These are phyloP conservation scores for Coniferiporia sulphurascens DNA, from an alignment of 1,284 basidiomycete species.

Conservation along the genomic window DNA sequence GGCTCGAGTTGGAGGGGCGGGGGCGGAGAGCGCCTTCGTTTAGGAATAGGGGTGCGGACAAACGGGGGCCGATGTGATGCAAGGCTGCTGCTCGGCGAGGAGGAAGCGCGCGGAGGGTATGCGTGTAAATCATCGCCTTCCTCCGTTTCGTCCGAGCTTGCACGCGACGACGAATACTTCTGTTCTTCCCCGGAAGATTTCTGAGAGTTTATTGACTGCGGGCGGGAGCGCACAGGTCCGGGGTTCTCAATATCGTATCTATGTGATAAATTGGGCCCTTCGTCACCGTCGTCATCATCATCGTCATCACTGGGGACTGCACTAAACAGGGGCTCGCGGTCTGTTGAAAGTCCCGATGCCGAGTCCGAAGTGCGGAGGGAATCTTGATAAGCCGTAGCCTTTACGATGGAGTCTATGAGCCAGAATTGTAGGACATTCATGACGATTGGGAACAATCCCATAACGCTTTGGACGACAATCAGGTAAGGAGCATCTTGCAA, in stretches of 20 bases:
- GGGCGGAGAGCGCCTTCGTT: conserved; percentile 25
- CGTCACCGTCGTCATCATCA: conserved; percentile 57
- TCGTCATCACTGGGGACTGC: conserved; percentile 32
- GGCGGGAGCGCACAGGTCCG: conserved; percentile 32
- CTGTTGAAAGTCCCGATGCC: conserved; percentile 28
- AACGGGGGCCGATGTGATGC: background rate
- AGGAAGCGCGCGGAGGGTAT: conserved; percentile 17
- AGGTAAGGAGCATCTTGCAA: conserved; percentile 8
- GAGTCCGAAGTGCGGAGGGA: too few species aligned
- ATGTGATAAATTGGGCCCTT: conserved; percentile 21
- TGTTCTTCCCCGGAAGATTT: conserved; percentile 26
- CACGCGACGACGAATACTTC: conserved; percentile 25
- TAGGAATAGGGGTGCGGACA: background rate
- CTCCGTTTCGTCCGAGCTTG: conserved; percentile 3
- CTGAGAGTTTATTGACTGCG: conserved; percentile 24
- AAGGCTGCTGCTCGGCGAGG: conserved; percentile 4
- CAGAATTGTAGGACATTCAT: conserved; percentile 93
- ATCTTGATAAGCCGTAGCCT: conserved; percentile 45
- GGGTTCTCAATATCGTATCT: conserved; percentile 44
- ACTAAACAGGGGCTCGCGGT: conserved; percentile 55
- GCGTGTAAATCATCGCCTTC: conserved; percentile 15
- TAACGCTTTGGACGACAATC: conserved; percentile 29
- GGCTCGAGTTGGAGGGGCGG: conserved; percentile 25
- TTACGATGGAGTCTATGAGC: conserved; percentile 85
- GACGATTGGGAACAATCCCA: conserved; percentile 89